These are phyloP conservation scores for Xanthoconium purpureum DNA, from an alignment of 768 basidiomycete genomes.

Conservation along the genomic window DNA sequence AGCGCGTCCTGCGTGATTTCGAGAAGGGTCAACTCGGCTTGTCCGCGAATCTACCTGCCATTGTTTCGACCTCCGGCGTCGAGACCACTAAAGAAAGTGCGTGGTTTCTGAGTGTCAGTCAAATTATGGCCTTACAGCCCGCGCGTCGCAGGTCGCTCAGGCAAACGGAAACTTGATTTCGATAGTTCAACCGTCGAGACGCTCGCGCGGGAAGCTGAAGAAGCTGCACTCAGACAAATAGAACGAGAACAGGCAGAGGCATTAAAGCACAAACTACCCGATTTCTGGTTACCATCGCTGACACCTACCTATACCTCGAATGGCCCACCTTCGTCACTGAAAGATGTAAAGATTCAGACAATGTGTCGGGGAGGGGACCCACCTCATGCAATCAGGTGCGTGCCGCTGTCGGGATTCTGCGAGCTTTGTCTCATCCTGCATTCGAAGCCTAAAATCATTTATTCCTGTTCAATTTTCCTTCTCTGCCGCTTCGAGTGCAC, in stretches of 20 bases:
- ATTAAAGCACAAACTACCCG: conserved; percentile 84
- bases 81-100: conserved; percentile 36
- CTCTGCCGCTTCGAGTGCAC: conserved; percentile 35
- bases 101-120: conserved; percentile 7
- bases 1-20: conserved; percentile 86
- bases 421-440: conserved; percentile 2
- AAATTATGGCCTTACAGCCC: not conserved
- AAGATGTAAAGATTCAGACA: conserved; percentile 84
- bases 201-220: conserved; percentile 79
- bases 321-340: conserved; percentile 61
- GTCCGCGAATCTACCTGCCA: conserved; percentile 39
- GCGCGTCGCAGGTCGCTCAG: conserved; percentile 46
- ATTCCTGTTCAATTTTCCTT: conserved; percentile 78
- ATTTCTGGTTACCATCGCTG: conserved; percentile 95
- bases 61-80: conserved; percentile 37
- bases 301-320: conserved; percentile 75
- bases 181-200: conserved; percentile 68
- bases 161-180: conserved; percentile 86
- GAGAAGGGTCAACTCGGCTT: conserved; percentile 82
- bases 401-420: conserved; percentile 14
- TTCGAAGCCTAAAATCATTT: conserved; percentile 72
- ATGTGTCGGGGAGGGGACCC: conserved; percentile 82
- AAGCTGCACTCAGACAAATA: conserved; percentile 78
- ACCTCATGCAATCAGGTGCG: conserved; percentile 74
- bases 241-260: conserved; percentile 84